Conservation (phyloP, 768 basidiomycete species). For the Amanita polypyramis region DNA sequence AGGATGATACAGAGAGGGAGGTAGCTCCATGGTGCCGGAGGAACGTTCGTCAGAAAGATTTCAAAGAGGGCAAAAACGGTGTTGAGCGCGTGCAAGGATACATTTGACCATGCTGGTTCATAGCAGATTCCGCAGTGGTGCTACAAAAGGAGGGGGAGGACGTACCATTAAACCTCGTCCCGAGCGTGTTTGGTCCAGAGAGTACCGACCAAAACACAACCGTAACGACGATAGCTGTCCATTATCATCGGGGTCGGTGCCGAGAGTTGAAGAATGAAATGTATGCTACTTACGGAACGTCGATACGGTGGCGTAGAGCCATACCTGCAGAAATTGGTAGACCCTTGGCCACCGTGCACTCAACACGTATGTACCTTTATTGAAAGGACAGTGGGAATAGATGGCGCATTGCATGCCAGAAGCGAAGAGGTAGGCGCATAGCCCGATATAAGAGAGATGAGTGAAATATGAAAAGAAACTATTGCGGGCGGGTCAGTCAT, state of each 20-base stretch:
- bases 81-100: slow-evolving; percentile 56
- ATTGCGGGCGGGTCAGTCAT: neutral
- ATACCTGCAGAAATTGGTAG: slow-evolving; percentile 46
- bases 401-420: slow-evolving; percentile 46
- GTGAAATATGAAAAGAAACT: slow-evolving; percentile 64
- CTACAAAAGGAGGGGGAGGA: slow-evolving; percentile 3
- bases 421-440: slow-evolving; percentile 54
- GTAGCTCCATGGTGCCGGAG: slow-evolving; percentile 41
- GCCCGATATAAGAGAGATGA: slow-evolving; percentile 47
- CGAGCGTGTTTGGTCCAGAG: slow-evolving; percentile 29
- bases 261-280: too few species aligned
- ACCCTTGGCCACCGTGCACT: slow-evolving; percentile 42
- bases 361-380: slow-evolving; percentile 35
- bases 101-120: slow-evolving; percentile 40
- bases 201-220: slow-evolving; percentile 54
- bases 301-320: slow-evolving; percentile 38
- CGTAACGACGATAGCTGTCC: slow-evolving; percentile 51
- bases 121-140: neutral
- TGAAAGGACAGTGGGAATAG: slow-evolving; percentile 9
- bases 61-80: slow-evolving; percentile 46
- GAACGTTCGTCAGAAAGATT: slow-evolving; percentile 40
- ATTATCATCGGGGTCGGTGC: slow-evolving; percentile 2
- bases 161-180: slow-evolving; percentile 27
- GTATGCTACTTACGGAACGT: slow-evolving; percentile 42
- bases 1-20: slow-evolving; percentile 36